phyloP scores from a whole-genome alignment of 2,329 filamentous ascomycete genomes.

The Pseudocercospora ulei region DNA sequence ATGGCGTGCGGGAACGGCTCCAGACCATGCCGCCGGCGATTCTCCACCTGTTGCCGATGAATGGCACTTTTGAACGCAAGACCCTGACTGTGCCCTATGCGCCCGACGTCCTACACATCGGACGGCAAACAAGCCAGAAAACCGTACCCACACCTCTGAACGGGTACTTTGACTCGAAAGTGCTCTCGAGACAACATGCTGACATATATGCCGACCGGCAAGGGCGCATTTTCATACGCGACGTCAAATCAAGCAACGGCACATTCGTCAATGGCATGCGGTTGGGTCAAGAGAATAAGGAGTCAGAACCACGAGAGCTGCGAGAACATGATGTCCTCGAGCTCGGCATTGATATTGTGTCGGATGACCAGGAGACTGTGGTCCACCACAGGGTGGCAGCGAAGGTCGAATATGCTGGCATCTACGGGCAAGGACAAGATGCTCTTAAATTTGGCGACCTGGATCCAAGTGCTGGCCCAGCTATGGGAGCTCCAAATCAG shows the following conservation, averaged over 20 bases:
- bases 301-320: constrained; percentile 90
- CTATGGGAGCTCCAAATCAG: constrained; percentile 55
- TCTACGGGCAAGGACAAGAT: constrained; percentile 63
- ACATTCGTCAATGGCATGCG: constrained; percentile 93
- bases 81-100: constrained; percentile 86
- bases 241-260: constrained; percentile 97
- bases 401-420: constrained; percentile 89
- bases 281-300: constrained; percentile 84
- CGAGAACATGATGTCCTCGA: constrained; percentile 87
- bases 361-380: constrained; percentile 95
- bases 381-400: constrained; percentile 97
- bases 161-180: constrained; percentile 96
- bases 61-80: constrained; percentile 94
- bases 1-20: constrained; percentile 45
- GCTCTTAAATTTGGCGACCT: constrained; percentile 86
- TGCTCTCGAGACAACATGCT: constrained; percentile 88
- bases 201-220: constrained; percentile 80
- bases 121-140: constrained; percentile 93
- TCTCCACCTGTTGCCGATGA: constrained; percentile 77
- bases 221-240: constrained; percentile 80
- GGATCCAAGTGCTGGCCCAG: constrained; percentile 63
- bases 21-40: constrained; percentile 59
- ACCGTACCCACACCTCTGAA: constrained; percentile 84
- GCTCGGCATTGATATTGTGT: constrained; percentile 95
- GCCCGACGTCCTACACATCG: constrained; percentile 90